Conservation (phyloP, 306 rosid species). For the Quillaja saponaria region DNA sequence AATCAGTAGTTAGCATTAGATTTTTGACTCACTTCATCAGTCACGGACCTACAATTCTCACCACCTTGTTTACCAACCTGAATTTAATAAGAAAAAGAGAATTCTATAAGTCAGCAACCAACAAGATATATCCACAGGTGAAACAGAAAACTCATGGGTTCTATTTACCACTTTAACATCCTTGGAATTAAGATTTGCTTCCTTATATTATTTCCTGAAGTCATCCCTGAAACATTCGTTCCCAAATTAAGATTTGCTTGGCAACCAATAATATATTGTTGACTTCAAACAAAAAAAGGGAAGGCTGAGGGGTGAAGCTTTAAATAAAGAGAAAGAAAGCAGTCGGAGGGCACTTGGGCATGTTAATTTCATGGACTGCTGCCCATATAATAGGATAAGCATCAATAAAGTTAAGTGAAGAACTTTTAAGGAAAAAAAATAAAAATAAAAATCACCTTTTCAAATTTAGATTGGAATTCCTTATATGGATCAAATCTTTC, state of each 20-base stretch:
- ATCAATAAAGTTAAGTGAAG: too few relatives aligned
- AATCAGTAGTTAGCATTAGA: too few relatives aligned
- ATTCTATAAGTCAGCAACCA: too few relatives aligned
- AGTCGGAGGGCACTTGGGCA: slow-evolving; percentile 79
- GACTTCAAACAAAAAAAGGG: too few relatives aligned
- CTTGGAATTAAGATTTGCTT: slow-evolving; percentile 72
- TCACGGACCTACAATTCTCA: slow-evolving; percentile 78
- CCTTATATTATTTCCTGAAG: slow-evolving; percentile 68
- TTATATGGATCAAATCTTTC: slow-evolving; percentile 36
- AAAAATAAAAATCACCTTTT: slow-evolving; percentile 18
- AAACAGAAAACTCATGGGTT: too few relatives aligned
- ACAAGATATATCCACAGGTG: too few relatives aligned
- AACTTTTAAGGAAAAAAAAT: too few relatives aligned
- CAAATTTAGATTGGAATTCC: slow-evolving; percentile 36
- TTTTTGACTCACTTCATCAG: slow-evolving; percentile 62
- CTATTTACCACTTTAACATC: slow-evolving; percentile 62
- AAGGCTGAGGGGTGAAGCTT: neutral
- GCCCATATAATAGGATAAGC: too few relatives aligned
- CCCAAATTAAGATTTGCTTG: neutral
- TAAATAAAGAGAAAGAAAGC: slow-evolving; percentile 82
- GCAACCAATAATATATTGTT: too few relatives aligned
- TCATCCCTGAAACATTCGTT: slow-evolving; percentile 53
- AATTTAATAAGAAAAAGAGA: neutral
- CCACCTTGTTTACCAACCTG: slow-evolving; percentile 85
- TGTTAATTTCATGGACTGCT: too few relatives aligned